Conservation (phyloP, 441 rosid species). For the Populus hybrid region DNA sequence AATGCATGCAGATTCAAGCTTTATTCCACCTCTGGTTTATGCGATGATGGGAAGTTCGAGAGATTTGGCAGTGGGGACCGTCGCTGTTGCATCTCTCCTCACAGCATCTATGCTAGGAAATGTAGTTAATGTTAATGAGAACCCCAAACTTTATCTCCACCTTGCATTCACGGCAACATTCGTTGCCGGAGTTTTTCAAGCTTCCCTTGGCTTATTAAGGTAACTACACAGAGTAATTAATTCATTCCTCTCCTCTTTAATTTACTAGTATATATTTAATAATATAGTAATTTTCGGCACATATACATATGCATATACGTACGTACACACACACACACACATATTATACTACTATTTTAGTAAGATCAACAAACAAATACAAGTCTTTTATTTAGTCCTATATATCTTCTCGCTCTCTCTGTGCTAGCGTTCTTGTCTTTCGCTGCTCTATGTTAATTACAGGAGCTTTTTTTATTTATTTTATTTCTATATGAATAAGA, state of each 20-base stretch:
- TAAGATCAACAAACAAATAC: neutral
- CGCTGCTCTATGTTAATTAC: neutral
- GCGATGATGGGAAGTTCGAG: slow-evolving; percentile 93
- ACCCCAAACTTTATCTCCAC: slow-evolving; percentile 76
- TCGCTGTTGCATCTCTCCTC: slow-evolving; percentile 80
- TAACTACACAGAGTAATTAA: slow-evolving; percentile 4
- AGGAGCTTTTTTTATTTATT: neutral
- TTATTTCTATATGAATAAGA: neutral
- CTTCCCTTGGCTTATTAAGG: slow-evolving; percentile 84
- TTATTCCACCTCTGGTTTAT: slow-evolving; percentile 78
- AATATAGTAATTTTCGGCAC: neutral
- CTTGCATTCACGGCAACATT: slow-evolving; percentile 94
- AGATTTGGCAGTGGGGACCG: slow-evolving; percentile 91
- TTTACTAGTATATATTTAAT: neutral
- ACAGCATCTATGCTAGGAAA: slow-evolving; percentile 69
- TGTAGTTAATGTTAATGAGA: slow-evolving; percentile 57
- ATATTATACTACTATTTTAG: neutral
- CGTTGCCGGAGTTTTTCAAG: slow-evolving; percentile 81
- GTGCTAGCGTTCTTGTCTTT: neutral
- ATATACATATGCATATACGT: neutral
- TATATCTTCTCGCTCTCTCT: too few species aligned
- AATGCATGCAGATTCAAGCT: slow-evolving; percentile 68
- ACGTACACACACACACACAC: neutral
- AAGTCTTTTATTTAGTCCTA: neutral
- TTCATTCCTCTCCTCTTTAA: neutral